Evolutionary conservation across 495 filamentous ascomycete genomes (phyloP).

Genomic region (Aspergillus egyptiacus): DNA sequence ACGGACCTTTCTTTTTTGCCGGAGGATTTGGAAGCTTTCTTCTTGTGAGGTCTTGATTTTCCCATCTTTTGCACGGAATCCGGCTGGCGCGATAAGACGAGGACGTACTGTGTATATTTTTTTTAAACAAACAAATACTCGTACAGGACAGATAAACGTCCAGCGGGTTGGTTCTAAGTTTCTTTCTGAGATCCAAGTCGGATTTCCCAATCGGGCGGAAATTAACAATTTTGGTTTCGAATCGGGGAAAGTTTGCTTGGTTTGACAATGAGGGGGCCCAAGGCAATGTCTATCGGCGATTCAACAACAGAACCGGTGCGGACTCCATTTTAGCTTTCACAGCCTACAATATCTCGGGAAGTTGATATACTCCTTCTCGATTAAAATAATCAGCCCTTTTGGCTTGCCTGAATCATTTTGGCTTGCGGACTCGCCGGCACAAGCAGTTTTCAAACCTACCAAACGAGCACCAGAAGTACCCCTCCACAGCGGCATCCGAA

Average conservation of each 20-base stretch:
- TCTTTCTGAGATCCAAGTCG: too few species aligned
- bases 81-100: neutral
- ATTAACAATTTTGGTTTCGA: slow-evolving; percentile 33
- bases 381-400: too few species aligned
- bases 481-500: slow-evolving; percentile 32
- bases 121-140: too few species aligned
- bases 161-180: too few species aligned
- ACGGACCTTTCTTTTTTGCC: slow-evolving; percentile 46
- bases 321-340: too few species aligned
- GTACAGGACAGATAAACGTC: neutral
- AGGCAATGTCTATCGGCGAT: too few species aligned
- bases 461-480: slow-evolving; percentile 18
- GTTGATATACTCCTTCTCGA: neutral
- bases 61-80: slow-evolving; percentile 30
- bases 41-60: slow-evolving; percentile 41
- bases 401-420: too few species aligned
- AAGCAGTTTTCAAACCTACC: neutral
- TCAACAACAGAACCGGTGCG: too few species aligned
- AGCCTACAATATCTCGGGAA: too few species aligned
- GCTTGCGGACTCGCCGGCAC: neutral
- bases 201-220: slow-evolving; percentile 16
- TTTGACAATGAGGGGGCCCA: too few species aligned
- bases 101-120: slow-evolving; percentile 1
- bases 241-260: too few species aligned
- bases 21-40: slow-evolving; percentile 41